Percentiles rank a stretch among this genome's conserved stretches.
Conservation (phyloP, 331 rosid species). For the Malus hybrid region DNA sequence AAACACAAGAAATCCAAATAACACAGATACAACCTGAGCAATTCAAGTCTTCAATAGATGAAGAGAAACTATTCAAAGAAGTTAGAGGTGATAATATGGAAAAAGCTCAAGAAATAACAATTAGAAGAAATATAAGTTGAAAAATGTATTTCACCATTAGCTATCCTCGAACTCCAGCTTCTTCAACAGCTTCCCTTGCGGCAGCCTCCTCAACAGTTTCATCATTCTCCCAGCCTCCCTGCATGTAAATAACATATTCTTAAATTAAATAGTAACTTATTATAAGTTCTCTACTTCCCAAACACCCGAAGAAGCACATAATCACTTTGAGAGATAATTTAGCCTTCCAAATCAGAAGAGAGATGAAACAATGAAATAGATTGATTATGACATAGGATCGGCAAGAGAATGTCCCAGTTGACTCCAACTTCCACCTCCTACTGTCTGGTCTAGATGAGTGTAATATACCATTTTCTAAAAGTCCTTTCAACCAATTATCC, state of each 20-base stretch:
- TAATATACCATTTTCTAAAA: background rate
- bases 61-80: background rate
- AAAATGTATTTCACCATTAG: constrained; percentile 52
- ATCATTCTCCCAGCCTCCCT: constrained; percentile 99
- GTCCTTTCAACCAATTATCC: background rate
- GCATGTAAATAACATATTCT: constrained; percentile 1
- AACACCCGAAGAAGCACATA: background rate
- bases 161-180: constrained; percentile 94
- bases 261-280: background rate
- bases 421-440: background rate
- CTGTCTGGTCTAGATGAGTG: background rate
- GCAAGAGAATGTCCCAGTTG: background rate
- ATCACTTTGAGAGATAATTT: too few relatives aligned
- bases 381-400: too few relatives aligned
- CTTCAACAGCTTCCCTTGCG: constrained; percentile 82
- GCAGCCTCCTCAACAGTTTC: constrained; percentile 91
- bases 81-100: background rate
- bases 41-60: too few relatives aligned
- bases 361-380: too few relatives aligned
- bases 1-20: background rate
- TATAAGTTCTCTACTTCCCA: background rate
- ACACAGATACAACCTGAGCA: background rate
- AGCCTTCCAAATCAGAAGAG: too few relatives aligned
- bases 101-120: background rate
- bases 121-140: background rate